Base-by-base conservation (phyloP, 495 filamentous ascomycete species). In the Tuber borchii region DNA sequence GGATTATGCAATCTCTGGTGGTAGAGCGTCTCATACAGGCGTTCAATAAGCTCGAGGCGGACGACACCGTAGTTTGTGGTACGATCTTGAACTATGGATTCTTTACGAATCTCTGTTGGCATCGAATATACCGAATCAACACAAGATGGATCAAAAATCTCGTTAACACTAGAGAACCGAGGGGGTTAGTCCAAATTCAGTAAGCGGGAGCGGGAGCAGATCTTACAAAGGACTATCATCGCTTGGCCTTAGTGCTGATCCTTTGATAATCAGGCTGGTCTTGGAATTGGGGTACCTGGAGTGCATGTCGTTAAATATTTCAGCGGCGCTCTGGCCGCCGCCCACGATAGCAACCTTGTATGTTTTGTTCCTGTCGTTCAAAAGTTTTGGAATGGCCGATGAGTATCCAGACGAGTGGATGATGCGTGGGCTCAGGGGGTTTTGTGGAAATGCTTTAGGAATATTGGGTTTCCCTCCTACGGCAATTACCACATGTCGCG, bases 61-160 rank as follows among this genome's bases (percentile, higher is more conserved):
- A 99, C 95, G 9, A 97, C 95, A 69, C 93, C 90, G 84, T 99
- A 99, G 85, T 99, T 99, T 43, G 95, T 99, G 43, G 87, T 88
- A 69, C 89, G 88, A 78, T 94, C 91, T 34, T 88, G 87, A 6
- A 85, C 82, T 69, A 96, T 87, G 69, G 90, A 86, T 51, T 87
- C 85, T 69, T 86, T 84, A 70, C 94, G 91, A 75, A 90, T 87
- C 37, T 88, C 85, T 0, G 88, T 81, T 3, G 89, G 83, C 65
- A 90, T 89, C 71, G 87, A 84, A 85, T 90, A 97, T 79, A 97
- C 87, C 43, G 84, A 85, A 78, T 97, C 91, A 10, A 96, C 90
- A 40, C 90, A 90, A 61, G 90, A 88, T 5, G 95, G 94, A 83
- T 97, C 92, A 87, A 99, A 99, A 78, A 97, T 91, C 79, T 95